phyloP scores from a whole-genome alignment of 148 eudicot genomes.

The Heliamphora exappendiculata region DNA sequence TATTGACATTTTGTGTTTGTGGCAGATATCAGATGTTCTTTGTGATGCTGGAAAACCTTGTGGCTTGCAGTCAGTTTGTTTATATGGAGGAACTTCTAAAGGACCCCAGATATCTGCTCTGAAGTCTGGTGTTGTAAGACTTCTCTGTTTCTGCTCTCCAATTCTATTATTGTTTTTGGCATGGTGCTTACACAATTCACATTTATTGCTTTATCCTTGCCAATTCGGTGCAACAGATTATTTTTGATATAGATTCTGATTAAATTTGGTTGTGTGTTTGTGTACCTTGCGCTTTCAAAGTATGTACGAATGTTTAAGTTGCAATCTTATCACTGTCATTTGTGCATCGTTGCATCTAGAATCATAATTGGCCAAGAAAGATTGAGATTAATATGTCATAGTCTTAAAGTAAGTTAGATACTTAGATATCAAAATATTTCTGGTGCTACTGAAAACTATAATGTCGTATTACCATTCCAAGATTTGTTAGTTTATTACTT shows the following conservation, averaged over 20 bases:
- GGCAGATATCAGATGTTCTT: constrained; percentile 83
- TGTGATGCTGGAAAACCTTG: constrained; percentile 74
- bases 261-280: background rate
- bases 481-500: background rate
- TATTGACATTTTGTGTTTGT: constrained; percentile 17
- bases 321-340: background rate
- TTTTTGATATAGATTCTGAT: background rate
- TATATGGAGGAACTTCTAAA: constrained; percentile 95
- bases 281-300: background rate
- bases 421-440: background rate
- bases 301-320: background rate
- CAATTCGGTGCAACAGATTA: background rate
- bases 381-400: background rate
- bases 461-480: background rate
- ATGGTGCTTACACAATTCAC: background rate
- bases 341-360: background rate
- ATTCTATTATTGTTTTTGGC: constrained; percentile 1
- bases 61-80: constrained; percentile 63
- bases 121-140: constrained; percentile 85
- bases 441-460: background rate
- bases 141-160: background rate
- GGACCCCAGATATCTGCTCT: constrained; percentile 76
- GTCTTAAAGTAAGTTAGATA: too few species aligned
- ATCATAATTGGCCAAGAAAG: background rate
- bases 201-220: background rate